Conservation (phyloP, 345 rosid species). For the Carallia brachiata region DNA sequence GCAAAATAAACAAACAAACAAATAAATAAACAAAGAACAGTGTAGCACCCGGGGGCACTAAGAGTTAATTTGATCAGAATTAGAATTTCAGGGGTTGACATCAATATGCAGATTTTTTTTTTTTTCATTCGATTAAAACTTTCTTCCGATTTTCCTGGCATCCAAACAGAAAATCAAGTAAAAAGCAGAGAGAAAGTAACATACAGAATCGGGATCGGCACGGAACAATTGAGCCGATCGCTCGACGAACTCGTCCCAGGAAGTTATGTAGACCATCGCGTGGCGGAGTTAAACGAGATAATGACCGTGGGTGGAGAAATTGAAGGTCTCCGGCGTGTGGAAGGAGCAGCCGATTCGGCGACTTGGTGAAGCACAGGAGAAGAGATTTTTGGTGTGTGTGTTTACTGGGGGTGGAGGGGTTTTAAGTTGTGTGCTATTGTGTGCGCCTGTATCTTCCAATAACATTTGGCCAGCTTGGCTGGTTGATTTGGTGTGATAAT, state of each 20-base stretch:
- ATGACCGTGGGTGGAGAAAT: not conserved
- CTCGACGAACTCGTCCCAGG: conserved; percentile 87
- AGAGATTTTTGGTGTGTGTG: too few relatives aligned
- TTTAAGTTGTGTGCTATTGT: too few relatives aligned
- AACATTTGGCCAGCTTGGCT: too few relatives aligned
- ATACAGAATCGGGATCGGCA: conserved; percentile 87
- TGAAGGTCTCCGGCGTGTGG: not conserved
- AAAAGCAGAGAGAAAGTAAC: conserved; percentile 18
- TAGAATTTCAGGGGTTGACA: too few relatives aligned
- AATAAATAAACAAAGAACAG: not conserved
- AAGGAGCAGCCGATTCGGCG: too few relatives aligned
- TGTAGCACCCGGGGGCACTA: too few relatives aligned
- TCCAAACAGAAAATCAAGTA: conserved; percentile 16
- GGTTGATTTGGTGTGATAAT: too few relatives aligned
- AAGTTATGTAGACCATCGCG: conserved; percentile 66
- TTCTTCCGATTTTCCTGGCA: conserved; percentile 31
- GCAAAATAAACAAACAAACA: not conserved
- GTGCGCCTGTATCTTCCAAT: too few relatives aligned
- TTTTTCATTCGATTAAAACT: not conserved
- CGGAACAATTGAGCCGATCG: conserved; percentile 62
- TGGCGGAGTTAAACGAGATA: not conserved
- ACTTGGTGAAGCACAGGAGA: too few relatives aligned
- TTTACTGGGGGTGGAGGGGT: too few relatives aligned
- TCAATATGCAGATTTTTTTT: not conserved
- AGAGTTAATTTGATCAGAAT: too few relatives aligned